These are phyloP conservation scores for Cercospora nicotianae DNA, from an alignment of 2,329 filamentous ascomycete genomes.

Conservation along the genomic window DNA sequence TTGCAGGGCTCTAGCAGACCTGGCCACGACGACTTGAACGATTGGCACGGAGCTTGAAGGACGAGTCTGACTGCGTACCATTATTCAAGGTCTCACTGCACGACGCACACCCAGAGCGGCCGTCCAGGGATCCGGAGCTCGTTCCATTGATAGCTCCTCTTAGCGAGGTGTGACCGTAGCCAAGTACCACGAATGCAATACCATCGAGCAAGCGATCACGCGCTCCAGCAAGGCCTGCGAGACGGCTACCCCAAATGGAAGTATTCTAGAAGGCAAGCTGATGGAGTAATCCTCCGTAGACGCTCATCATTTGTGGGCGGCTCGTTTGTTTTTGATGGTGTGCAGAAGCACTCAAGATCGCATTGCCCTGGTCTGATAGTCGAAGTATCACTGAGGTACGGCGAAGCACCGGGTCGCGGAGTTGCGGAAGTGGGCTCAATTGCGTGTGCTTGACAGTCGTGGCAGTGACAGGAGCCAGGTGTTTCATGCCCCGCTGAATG, in stretches of 20 bases:
- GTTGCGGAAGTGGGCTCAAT: neutral
- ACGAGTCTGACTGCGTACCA: conserved; percentile 8
- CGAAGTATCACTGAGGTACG: neutral
- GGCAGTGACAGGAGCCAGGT: neutral
- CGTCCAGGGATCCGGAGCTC: conserved; percentile 2
- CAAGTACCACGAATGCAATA: conserved; percentile 6
- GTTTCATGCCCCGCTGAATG: conserved; percentile 3
- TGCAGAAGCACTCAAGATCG: neutral
- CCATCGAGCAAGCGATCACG: conserved; percentile 5
- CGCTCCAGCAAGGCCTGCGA: neutral
- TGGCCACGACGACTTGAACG: neutral
- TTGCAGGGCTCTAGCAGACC: neutral
- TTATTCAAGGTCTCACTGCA: conserved; percentile 2
- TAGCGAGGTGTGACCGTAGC: conserved; percentile 5
- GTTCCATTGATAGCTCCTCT: conserved; percentile 1
- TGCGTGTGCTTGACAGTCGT: neutral
- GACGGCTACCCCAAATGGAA: neutral
- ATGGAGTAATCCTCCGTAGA: neutral
- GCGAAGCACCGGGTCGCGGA: conserved; percentile 1
- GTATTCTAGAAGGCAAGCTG: neutral
- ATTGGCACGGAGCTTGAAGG: neutral
- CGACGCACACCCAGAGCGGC: neutral
- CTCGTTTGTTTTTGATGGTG: neutral
- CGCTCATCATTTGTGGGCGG: neutral
- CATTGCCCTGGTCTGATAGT: neutral